Evolutionary conservation across 345 rosid genomes (phyloP), one percentile per base, ranked within the genome.

Genomic region (Anacardium occidentale): DNA sequence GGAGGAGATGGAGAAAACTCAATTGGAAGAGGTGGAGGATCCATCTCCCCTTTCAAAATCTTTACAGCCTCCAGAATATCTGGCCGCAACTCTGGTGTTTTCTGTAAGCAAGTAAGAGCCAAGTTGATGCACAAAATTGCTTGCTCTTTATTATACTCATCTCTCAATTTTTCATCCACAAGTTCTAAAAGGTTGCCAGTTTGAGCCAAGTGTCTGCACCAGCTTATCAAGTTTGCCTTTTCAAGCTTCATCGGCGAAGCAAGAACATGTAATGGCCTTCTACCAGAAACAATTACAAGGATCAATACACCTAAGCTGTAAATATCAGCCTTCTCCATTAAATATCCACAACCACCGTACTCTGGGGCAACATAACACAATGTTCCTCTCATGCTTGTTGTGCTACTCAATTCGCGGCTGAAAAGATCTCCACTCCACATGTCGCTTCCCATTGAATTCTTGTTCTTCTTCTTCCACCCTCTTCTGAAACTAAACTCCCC

Each of bases 371-470:
- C 90, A 79, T 96, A 96, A 58, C 99, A 96, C 74, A 96, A 62
- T 20, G 99, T 96, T 0, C 99, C 99, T 80, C 97, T 89, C 98
- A 96, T 90, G 87, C 99, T 93, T 2, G 99, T 96, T 13, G 98
- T 96, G 92, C 99, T 96, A 83, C 99, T 96, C 55, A 95, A 80
- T 76, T 95, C 99, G 0, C 97, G 91, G 72, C 99, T 95, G 59
- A 87, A 87, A 60, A 93, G 85, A 83, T 96, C 99, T 0, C 98
- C 96, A 53, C 98, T 95, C 96, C 94, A 91, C 96, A 91, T 88
- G 44, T 95, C 99, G 67, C 98, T 92, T 60, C 91, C 97, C 24
- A 77, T 40, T 34, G 92, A 87, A 55, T 48, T 83, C 11, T 63
- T 71, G 62, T 81, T 84, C 74, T 80, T 86, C 66, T 77, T 90